These are phyloP conservation scores for Cryptosporidium tyzzeri DNA, from an alignment of 169 alveolate genomes.

Conservation along the genomic window DNA sequence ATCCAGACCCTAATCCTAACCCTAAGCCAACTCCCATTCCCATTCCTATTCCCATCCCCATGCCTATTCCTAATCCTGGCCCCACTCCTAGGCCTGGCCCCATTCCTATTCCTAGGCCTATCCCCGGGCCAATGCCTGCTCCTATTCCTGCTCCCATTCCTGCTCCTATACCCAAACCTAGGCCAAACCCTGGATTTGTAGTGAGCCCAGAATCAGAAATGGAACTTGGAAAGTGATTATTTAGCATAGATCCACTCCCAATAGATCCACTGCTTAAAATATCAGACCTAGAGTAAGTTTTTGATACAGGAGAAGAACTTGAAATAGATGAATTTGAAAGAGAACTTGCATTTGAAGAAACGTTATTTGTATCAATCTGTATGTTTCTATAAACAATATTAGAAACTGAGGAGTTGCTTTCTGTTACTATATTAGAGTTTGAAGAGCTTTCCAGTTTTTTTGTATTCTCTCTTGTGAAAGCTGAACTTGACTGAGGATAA, in stretches of 20 bases:
- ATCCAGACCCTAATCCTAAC: no score
- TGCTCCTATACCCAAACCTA: not conserved
- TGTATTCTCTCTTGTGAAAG: constrained; percentile 1
- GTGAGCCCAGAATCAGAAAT: not conserved
- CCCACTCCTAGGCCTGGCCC: not conserved
- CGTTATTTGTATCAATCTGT: not conserved
- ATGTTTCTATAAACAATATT: constrained; percentile 56
- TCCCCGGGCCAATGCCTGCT: no score
- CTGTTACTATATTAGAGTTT: not conserved
- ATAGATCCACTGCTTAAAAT: not conserved
- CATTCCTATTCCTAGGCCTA: not conserved
- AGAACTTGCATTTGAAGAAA: not conserved
- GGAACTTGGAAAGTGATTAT: not conserved
- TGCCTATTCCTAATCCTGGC: not conserved
- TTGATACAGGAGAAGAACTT: constrained; percentile 3
- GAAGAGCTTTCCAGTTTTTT: not conserved
- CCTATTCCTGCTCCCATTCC: not conserved
- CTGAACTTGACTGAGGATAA: constrained; percentile 18
- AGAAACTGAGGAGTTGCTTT: not conserved
- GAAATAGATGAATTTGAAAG: constrained; percentile 9
- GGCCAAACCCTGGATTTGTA: not conserved
- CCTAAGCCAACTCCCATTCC: no score
- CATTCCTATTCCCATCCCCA: no score
- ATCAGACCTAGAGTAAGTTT: not conserved
- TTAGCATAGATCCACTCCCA: not conserved